phyloP scores from a whole-genome alignment of 306 rosid species.

The Sophora flavescens region DNA sequence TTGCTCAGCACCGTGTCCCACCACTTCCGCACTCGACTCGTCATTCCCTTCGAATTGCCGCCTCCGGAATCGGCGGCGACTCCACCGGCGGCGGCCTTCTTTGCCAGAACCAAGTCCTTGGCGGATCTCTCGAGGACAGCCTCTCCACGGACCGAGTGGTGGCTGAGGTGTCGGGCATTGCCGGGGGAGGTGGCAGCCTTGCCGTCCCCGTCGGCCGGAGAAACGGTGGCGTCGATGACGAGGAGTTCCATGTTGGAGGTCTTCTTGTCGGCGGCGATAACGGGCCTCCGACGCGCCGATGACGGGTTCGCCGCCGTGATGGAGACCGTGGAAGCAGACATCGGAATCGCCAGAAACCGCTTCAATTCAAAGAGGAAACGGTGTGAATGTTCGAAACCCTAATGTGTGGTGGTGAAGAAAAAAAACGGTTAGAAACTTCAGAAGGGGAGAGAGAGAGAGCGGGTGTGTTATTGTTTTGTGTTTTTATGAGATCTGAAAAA shows the following conservation, averaged over 20 bases:
- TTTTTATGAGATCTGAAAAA: conserved; percentile 18
- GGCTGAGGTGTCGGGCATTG: conserved; percentile 73
- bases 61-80: background rate
- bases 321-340: conserved; percentile 97
- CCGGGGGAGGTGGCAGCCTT: conserved; percentile 36
- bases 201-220: conserved; percentile 48
- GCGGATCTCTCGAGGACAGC: conserved; percentile 60
- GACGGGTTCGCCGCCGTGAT: conserved; percentile 87
- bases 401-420: conserved; percentile 2
- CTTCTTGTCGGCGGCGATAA: conserved; percentile 62
- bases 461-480: background rate
- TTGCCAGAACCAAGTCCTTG: conserved; percentile 53
- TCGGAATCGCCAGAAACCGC: conserved; percentile 47
- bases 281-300: conserved; percentile 80
- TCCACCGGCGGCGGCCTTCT: conserved; percentile 42
- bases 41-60: conserved; percentile 53
- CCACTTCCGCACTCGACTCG: conserved; percentile 62
- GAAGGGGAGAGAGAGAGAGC: background rate
- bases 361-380: conserved; percentile 14
- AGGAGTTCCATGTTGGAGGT: conserved; percentile 65
- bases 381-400: conserved; percentile 36
- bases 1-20: conserved; percentile 71
- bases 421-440: background rate
- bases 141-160: conserved; percentile 79
- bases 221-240: conserved; percentile 56